Percentiles rank a stretch among this genome's conserved stretches.
Conservation (phyloP, 2,329 filamentous ascomycete genomes). For the Verticillium albo-atrum region DNA sequence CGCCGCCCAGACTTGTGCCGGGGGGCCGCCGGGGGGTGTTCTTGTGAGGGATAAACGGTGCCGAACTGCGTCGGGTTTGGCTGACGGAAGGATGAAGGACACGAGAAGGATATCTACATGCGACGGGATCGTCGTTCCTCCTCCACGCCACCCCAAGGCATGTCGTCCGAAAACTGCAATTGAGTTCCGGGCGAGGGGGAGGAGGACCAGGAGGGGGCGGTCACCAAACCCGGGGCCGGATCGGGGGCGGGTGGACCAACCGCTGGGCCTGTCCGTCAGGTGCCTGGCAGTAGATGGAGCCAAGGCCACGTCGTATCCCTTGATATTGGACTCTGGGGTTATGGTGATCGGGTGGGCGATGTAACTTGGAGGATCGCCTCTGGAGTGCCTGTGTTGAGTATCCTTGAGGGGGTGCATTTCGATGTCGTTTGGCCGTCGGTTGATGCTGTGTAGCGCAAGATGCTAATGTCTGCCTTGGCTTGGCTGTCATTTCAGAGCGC, state of each 20-base stretch:
- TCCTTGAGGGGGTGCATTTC: neutral
- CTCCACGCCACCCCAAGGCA: no score
- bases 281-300: no score
- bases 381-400: neutral
- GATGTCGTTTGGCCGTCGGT: neutral
- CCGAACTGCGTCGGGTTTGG: neutral
- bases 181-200: neutral
- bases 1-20: neutral
- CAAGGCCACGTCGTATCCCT: no score
- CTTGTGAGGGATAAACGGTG: neutral
- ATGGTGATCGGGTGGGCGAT: neutral
- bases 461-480: no score
- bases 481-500: no score
- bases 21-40: no score
- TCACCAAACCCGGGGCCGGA: neutral
- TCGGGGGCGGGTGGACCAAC: neutral
- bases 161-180: neutral
- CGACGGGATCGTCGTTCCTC: neutral
- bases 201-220: neutral
- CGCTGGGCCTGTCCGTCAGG: no score
- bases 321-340: neutral
- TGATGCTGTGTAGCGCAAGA: no score
- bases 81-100: neutral
- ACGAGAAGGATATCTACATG: neutral
- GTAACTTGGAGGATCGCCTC: neutral